Percentiles rank a stretch among this genome's conserved stretches.
Evolutionary conservation across 768 basidiomycete genomes (phyloP).

Genomic region (Hypholoma sublateritium): DNA sequence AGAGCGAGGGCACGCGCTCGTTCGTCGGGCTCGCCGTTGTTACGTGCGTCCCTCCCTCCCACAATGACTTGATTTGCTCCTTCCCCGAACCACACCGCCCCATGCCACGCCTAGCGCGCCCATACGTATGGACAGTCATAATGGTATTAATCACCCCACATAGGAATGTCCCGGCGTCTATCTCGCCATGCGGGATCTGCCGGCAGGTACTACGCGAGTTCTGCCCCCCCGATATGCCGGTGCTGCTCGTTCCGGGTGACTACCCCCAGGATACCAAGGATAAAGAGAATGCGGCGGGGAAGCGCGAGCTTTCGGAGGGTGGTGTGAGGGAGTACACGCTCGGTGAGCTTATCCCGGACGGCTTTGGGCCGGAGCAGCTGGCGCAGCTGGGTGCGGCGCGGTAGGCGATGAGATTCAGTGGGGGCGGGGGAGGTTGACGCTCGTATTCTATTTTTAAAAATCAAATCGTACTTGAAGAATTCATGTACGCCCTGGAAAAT

Average conservation of each 20-base stretch:
- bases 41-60: conserved; percentile 46
- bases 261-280: conserved; percentile 43
- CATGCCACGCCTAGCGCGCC: too few species aligned
- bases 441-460: too few species aligned
- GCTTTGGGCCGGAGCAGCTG: conserved; percentile 85
- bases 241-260: conserved; percentile 68
- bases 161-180: conserved; percentile 66
- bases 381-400: conserved; percentile 37
- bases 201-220: conserved; percentile 91
- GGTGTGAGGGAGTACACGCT: conserved; percentile 66
- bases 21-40: conserved; percentile 80
- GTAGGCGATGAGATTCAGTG: background rate
- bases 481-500: too few species aligned
- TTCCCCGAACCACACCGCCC: too few species aligned
- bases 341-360: conserved; percentile 74
- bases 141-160: too few species aligned
- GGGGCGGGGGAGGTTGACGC: too few species aligned
- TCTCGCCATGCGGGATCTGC: conserved; percentile 93
- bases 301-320: conserved; percentile 44
- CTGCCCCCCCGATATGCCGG: conserved; percentile 69
- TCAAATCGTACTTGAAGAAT: too few species aligned
- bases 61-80: too few species aligned
- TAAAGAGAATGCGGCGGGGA: conserved; percentile 24
- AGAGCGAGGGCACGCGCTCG: conserved; percentile 77
- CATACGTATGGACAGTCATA: too few species aligned